Evolutionary conservation across 2,329 filamentous ascomycete species (phyloP), one percentile per base, ranked within the genome.

Genomic region (Aspergillus transmontanensis): DNA sequence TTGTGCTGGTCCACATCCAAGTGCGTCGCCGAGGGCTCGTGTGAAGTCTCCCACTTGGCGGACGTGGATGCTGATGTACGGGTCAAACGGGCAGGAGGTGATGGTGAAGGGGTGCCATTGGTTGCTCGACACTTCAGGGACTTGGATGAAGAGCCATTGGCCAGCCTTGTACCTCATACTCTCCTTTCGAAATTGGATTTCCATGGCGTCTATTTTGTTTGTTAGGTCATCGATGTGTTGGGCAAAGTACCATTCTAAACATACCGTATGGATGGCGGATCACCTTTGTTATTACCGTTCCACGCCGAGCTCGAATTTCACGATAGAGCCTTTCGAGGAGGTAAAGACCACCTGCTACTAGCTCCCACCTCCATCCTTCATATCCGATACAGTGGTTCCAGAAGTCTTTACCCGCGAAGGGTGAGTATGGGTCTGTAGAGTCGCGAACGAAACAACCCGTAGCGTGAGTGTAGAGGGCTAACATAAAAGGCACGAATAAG

Each of bases 101-200:
- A 99, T 98, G 74, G 95, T 99, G 77, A 98, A 99, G 1, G 95
- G 95, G 80, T 99, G 95, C 95, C 95, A 99, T 82, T 99, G 93
- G 75, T 93, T 89, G 71, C 85, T 87, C 68, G 93, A 97, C 59
- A 99, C 88, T 7, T 91, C 90, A 0, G 95, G 95, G 28, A 96
- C 89, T 78, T 98, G 94, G 64, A 99, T 85, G 84, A 98, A 98
- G 43, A 98, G 88, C 94, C 94, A 99, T 81, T 99, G 95, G 36
- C 95, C 95, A 16, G 95, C 91, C 86, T 97, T 98, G 87, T 99
- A 99, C 75, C 89, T 92, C 90, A 99, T 96, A 62, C 91, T 95
- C 6, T 94, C 92, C 82, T 99, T 99, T 77, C 86, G 87, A 82
- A 99, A 98, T 77, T 99, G 95, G 66, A 99, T 94, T 81, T 99